A percentile compares a stretch with the other conserved stretches of the same genome.
phyloP scores from a whole-genome alignment of 2,329 filamentous ascomycete species.

The Cucurbitaria berberidis region DNA sequence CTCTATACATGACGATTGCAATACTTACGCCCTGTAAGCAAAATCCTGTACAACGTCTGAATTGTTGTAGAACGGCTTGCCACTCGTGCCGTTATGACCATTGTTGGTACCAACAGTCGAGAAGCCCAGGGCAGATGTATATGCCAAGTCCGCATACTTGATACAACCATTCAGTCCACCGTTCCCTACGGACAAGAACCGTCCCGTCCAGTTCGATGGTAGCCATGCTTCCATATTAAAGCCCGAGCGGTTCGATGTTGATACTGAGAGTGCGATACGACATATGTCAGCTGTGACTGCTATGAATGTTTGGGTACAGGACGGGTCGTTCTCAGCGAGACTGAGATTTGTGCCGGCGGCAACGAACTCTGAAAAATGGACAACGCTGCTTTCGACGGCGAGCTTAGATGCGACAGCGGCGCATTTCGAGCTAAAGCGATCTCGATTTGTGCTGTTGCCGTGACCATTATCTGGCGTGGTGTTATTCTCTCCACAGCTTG shows the following conservation, averaged over 20 bases:
- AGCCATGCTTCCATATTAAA: conserved; percentile 56
- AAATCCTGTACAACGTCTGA: conserved; percentile 57
- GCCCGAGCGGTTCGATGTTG: conserved; percentile 49
- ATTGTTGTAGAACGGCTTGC: conserved; percentile 55
- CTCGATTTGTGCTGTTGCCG: conserved; percentile 1
- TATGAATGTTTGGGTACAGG: conserved; percentile 46
- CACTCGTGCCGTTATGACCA: conserved; percentile 53
- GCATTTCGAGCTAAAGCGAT: conserved; percentile 31
- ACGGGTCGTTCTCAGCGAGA: conserved; percentile 48
- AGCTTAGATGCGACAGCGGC: conserved; percentile 39
- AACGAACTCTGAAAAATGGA: conserved; percentile 49
- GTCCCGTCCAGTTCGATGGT: conserved; percentile 50
- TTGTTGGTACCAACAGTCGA: conserved; percentile 51
- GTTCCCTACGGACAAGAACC: conserved; percentile 46
- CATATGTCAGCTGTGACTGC: conserved; percentile 48
- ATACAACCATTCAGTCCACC: conserved; percentile 52
- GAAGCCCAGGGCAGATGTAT: conserved; percentile 48
- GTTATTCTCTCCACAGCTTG: background rate
- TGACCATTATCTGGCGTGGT: background rate
- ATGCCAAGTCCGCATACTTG: conserved; percentile 49
- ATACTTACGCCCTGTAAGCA: conserved; percentile 50
- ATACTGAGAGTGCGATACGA: conserved; percentile 49
- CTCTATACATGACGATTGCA: background rate
- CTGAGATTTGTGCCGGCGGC: conserved; percentile 50
- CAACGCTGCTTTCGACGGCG: conserved; percentile 41